Evolutionary conservation across 306 rosid genomes (phyloP).

Genomic region (Rosa lucieae): DNA sequence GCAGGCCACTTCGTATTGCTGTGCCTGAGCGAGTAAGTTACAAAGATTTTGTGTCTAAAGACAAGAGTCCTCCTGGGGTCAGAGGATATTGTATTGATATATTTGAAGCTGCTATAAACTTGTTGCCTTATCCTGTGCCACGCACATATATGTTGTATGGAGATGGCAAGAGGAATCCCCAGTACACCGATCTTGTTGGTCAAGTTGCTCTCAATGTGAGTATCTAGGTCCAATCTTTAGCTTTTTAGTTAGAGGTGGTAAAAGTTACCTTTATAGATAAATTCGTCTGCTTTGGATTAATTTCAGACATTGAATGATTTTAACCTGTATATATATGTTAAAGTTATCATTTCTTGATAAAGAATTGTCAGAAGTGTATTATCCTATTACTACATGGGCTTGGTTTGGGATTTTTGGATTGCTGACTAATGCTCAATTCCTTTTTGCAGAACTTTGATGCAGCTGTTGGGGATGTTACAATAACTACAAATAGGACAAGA

Average conservation of each 20-base stretch:
- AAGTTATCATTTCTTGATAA: neutral
- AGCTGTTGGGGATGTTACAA: conserved; percentile 78
- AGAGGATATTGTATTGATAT: conserved; percentile 75
- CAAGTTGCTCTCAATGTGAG: conserved; percentile 79
- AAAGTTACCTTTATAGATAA: neutral
- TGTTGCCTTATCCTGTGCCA: conserved; percentile 84
- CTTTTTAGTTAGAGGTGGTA: conserved; percentile 15
- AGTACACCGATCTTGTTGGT: conserved; percentile 42
- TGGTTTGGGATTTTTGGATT: neutral
- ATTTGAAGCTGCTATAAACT: conserved; percentile 77
- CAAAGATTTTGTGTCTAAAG: conserved; percentile 60
- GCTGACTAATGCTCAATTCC: neutral
- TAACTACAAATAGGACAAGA: conserved; percentile 75
- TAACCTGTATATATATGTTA: neutral
- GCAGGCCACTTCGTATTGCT: conserved; percentile 72
- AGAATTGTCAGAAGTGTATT: conserved; percentile 1
- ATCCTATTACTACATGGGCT: conserved; percentile 11
- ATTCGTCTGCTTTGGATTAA: conserved; percentile 16
- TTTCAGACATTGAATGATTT: conserved; percentile 12
- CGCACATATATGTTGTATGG: conserved; percentile 59
- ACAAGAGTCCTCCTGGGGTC: conserved; percentile 60
- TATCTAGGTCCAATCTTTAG: conserved; percentile 23
- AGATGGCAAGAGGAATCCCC: conserved; percentile 62
- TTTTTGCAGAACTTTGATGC: conserved; percentile 70
- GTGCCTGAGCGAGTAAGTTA: conserved; percentile 74